A percentile compares a stretch with the other conserved stretches of the same genome.
phyloP scores from a whole-genome alignment of 345 rosid genomes.

The Syzygium grande region DNA sequence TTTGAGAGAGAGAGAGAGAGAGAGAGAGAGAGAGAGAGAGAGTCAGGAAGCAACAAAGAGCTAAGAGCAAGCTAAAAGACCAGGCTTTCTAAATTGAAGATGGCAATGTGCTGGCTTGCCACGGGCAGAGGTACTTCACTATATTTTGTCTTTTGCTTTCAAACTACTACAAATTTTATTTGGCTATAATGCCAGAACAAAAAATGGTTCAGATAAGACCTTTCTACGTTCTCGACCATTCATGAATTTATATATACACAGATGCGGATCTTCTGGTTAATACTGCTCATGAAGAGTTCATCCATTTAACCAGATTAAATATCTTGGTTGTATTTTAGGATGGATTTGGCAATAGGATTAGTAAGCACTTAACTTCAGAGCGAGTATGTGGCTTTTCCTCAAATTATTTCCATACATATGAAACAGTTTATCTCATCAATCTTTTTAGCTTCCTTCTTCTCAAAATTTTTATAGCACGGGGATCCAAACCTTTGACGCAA shows the following conservation, averaged over 20 bases:
- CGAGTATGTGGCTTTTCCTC: background rate
- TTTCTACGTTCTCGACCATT: too few species aligned
- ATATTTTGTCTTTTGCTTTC: background rate
- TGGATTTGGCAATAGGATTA: background rate
- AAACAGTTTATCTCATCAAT: background rate
- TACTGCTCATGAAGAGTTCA: background rate
- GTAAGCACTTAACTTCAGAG: background rate
- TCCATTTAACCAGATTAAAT: background rate
- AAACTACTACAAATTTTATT: background rate
- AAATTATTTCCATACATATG: background rate
- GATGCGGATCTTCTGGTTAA: background rate
- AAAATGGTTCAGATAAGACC: background rate
- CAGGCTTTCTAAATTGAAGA: background rate
- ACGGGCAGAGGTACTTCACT: background rate
- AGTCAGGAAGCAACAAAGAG: background rate
- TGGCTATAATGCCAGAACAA: background rate
- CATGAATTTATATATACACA: background rate
- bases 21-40: background rate
- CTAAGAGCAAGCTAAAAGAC: background rate
- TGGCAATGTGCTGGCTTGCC: background rate
- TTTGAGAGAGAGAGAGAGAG: accelerated
- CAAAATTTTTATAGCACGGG: accelerated
- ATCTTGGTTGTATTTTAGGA: background rate
- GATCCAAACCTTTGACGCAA: background rate
- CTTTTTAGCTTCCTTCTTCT: background rate